Conservation (phyloP, 2,329 filamentous ascomycete genomes). For the Sclerotinia glacialis region DNA sequence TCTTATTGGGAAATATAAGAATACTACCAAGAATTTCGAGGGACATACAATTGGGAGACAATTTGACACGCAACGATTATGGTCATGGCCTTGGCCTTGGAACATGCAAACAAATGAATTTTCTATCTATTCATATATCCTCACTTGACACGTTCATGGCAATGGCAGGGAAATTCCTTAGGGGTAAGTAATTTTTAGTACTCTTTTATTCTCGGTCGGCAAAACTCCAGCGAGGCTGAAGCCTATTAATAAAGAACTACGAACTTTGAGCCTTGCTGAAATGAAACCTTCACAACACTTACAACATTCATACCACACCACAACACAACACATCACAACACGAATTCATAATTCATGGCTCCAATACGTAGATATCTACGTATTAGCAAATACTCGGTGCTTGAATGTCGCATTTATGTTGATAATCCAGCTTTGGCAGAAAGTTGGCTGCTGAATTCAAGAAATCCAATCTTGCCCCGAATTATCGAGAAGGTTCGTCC, state of each 20-base stretch:
- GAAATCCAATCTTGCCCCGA: conserved; percentile 72
- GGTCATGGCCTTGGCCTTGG: background rate
- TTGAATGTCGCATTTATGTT: conserved; percentile 96
- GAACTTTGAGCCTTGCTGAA: background rate
- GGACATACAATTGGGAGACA: no score
- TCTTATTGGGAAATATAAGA: background rate
- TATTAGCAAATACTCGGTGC: conserved; percentile 87
- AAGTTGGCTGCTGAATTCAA: conserved; percentile 78
- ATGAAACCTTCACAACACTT: background rate
- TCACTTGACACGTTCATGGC: background rate
- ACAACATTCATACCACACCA: background rate
- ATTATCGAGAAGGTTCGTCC: conserved; percentile 84
- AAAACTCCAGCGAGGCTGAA: background rate
- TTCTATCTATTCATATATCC: background rate
- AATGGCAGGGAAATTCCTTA: no score
- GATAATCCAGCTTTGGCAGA: conserved; percentile 82
- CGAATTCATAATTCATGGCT: conserved; percentile 57
- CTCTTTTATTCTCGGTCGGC: background rate
- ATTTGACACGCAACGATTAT: no score
- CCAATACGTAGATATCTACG: conserved; percentile 85
- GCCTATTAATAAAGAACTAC: background rate
- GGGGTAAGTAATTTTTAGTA: background rate
- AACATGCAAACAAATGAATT: background rate
- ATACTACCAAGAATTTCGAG: background rate
- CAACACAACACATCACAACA: background rate